phyloP scores from a whole-genome alignment of 2,329 filamentous ascomycete species.

The Colletotrichum karsti region DNA sequence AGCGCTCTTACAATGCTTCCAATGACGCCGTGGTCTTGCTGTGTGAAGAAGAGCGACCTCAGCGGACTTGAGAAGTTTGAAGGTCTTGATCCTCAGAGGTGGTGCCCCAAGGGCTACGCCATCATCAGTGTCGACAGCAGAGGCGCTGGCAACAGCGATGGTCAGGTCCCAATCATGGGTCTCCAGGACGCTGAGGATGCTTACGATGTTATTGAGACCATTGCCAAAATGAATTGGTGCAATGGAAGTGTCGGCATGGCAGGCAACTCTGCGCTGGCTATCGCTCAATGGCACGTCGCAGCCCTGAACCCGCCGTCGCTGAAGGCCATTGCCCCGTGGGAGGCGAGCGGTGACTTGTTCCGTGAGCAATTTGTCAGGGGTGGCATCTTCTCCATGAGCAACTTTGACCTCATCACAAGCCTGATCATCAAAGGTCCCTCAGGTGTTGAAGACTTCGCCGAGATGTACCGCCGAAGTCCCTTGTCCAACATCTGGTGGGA shows the following conservation, averaged over 20 bases:
- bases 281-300: slow-evolving; percentile 34
- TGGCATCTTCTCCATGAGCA: slow-evolving; percentile 47
- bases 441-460: slow-evolving; percentile 48
- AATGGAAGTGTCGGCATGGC: slow-evolving; percentile 41
- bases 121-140: slow-evolving; percentile 44
- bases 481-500: slow-evolving; percentile 45
- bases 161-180: slow-evolving; percentile 33
- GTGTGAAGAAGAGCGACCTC: slow-evolving; percentile 30
- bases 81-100: slow-evolving; percentile 36
- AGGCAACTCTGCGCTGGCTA: slow-evolving; percentile 39
- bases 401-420: slow-evolving; percentile 50
- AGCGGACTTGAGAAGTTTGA: slow-evolving; percentile 37
- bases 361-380: slow-evolving; percentile 55
- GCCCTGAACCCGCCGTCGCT: slow-evolving; percentile 30
- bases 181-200: slow-evolving; percentile 39
- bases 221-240: slow-evolving; percentile 39
- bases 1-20: slow-evolving; percentile 48
- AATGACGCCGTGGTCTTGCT: slow-evolving; percentile 32
- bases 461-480: slow-evolving; percentile 48
- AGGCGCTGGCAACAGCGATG: slow-evolving; percentile 38
- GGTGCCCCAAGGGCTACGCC: slow-evolving; percentile 41
- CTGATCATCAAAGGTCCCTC: slow-evolving; percentile 42
- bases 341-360: slow-evolving; percentile 55
- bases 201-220: slow-evolving; percentile 37
- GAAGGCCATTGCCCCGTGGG: slow-evolving; percentile 45